Percentiles rank a stretch among this genome's conserved stretches.
These are phyloP conservation scores for Boletellus deceptivus DNA, from an alignment of 1,284 basidiomycete genomes.

Conservation along the genomic window DNA sequence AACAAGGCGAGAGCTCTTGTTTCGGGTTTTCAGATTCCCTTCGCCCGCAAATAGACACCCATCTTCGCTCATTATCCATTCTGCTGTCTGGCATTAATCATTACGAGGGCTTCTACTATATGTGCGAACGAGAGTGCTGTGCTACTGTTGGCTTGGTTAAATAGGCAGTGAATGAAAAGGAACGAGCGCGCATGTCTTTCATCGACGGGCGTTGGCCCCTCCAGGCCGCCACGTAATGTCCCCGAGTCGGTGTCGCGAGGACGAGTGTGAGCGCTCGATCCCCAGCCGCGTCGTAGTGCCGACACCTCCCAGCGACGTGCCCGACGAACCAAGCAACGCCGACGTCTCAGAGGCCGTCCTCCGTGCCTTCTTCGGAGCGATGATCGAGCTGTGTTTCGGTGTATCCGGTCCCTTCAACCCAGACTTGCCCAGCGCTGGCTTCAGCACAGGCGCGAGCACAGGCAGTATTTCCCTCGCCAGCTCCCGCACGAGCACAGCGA, in stretches of 20 bases:
- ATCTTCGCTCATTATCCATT: not conserved
- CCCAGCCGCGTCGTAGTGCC: slow-evolving; percentile 19
- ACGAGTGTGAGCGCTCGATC: slow-evolving; percentile 29
- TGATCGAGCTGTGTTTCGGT: slow-evolving; percentile 43
- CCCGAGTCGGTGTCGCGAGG: slow-evolving; percentile 45
- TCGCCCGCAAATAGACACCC: slow-evolving; percentile 42
- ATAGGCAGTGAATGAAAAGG: slow-evolving; percentile 18
- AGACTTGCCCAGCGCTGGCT: slow-evolving; percentile 42
- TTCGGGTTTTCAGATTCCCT: slow-evolving; percentile 89
- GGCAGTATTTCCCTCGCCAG: slow-evolving; percentile 82
- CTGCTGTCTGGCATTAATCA: slow-evolving; percentile 17
- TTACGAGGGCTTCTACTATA: slow-evolving; percentile 28
- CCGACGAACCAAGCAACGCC: slow-evolving; percentile 32
- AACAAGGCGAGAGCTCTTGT: slow-evolving; percentile 81
- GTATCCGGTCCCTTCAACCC: slow-evolving; percentile 37
- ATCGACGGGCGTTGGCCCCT: slow-evolving; percentile 16
- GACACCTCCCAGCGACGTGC: slow-evolving; percentile 13
- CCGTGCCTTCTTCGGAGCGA: slow-evolving; percentile 65
- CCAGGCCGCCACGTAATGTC: slow-evolving; percentile 50
- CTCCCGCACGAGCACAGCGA: slow-evolving; percentile 87
- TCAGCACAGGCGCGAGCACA: slow-evolving; percentile 64
- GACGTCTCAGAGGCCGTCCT: slow-evolving; percentile 68
- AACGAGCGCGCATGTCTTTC: slow-evolving; percentile 11
- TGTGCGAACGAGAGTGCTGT: slow-evolving; percentile 24
- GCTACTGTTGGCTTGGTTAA: slow-evolving; percentile 14